A percentile compares a stretch with the other conserved stretches of the same genome.
These are phyloP conservation scores for Calendula officinalis DNA, from an alignment of 129 eudicot genomes.

Conservation along the genomic window DNA sequence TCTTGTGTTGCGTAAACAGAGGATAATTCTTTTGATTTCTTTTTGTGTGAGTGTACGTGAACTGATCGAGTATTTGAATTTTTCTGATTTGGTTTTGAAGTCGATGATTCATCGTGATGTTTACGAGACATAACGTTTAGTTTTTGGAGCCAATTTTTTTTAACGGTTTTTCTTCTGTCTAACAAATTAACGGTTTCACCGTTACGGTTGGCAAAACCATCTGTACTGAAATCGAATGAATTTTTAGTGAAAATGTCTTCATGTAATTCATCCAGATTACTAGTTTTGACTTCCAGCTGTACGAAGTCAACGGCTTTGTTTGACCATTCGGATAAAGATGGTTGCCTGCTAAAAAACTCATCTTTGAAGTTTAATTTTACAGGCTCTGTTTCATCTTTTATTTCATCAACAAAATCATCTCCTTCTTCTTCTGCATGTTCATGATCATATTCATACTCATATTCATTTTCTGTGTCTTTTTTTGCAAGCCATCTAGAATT, in stretches of 20 bases:
- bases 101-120: conserved; percentile 30
- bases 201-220: conserved; percentile 29
- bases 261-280: conserved; percentile 37
- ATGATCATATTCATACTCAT: conserved; percentile 9
- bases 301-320: conserved; percentile 20
- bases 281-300: conserved; percentile 29
- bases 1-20: conserved; percentile 67
- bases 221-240: conserved; percentile 39
- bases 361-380: conserved; percentile 25
- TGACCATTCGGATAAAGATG: conserved; percentile 33
- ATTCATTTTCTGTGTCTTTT: conserved; percentile 38
- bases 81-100: conserved; percentile 19
- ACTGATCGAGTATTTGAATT: conserved; percentile 34
- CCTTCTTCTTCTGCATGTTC: no score
- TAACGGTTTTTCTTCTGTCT: conserved; percentile 44
- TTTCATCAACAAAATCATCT: conserved; percentile 23
- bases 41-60: conserved; percentile 49
- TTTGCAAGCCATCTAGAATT: conserved; percentile 34
- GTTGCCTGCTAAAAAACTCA: conserved; percentile 35
- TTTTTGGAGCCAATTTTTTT: conserved; percentile 59
- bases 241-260: conserved; percentile 29
- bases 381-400: conserved; percentile 18
- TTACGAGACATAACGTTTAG: conserved; percentile 42
- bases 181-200: conserved; percentile 22
- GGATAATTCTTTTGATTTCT: conserved; percentile 64